Evolutionary conservation across 805 yeast genomes (phyloP).

Genomic region (Yamadazyma laniorum): DNA sequence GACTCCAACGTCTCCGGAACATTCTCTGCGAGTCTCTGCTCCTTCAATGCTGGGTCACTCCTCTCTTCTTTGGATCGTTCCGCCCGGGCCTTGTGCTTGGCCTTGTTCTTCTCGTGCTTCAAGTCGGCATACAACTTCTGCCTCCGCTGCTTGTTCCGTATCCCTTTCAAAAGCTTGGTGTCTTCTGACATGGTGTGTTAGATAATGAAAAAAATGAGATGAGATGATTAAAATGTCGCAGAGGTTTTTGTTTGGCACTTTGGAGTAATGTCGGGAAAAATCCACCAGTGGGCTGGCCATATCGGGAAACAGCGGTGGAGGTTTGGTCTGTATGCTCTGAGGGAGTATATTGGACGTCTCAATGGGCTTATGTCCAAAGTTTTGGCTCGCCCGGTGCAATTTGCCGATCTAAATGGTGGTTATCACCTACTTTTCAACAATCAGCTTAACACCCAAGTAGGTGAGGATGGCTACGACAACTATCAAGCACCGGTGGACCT

Average conservation of each 20-base stretch:
- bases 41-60: constrained; percentile 76
- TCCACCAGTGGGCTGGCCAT: constrained; percentile 19
- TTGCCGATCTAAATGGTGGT: background rate
- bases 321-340: too few relatives aligned
- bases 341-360: too few relatives aligned
- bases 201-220: constrained; percentile 8
- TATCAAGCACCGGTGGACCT: constrained; percentile 60
- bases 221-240: constrained; percentile 6
- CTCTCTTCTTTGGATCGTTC: constrained; percentile 86
- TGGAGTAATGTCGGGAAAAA: too few relatives aligned
- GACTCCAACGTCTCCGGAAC: constrained; percentile 81
- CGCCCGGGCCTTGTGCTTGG: constrained; percentile 73
- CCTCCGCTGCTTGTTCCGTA: constrained; percentile 77
- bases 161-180: constrained; percentile 35
- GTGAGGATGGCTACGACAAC: constrained; percentile 77
- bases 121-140: constrained; percentile 73
- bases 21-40: constrained; percentile 73
- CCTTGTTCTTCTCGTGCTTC: constrained; percentile 72
- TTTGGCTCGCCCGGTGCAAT: background rate
- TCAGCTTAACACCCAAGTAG: constrained; percentile 49
- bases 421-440: constrained; percentile 69
- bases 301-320: constrained; percentile 20
- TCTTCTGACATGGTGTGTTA: constrained; percentile 20
- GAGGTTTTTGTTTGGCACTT: constrained; percentile 1
- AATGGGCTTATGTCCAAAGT: background rate